phyloP scores from a whole-genome alignment of 1,284 basidiomycete species.

The Tremellales sp. region DNA sequence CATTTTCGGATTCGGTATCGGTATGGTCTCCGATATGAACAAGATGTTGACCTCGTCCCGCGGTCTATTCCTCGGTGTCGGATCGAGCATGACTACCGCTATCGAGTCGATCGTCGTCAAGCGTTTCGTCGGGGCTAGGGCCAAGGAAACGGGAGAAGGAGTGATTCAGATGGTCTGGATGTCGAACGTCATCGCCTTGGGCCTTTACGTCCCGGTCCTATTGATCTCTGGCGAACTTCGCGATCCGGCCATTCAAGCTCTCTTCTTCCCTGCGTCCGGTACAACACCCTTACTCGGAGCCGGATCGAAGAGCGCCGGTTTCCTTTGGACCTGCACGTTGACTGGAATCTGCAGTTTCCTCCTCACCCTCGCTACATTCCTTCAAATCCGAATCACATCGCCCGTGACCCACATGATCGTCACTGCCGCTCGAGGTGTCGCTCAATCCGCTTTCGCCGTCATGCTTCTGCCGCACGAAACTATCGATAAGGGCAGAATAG shows the following conservation, averaged over 20 bases:
- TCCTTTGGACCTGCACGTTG: background rate
- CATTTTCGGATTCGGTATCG: conserved; percentile 14
- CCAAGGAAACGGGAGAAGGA: conserved; percentile 2
- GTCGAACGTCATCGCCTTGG: conserved; percentile 6
- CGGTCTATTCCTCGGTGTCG: conserved; percentile 4
- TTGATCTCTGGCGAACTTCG: conserved; percentile 1
- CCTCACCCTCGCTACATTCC: conserved; percentile 21
- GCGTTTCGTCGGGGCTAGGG: conserved; percentile 2
- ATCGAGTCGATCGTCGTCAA: conserved; percentile 9
- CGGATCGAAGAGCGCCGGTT: background rate
- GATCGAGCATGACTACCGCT: conserved; percentile 8
- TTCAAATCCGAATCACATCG: conserved; percentile 27
- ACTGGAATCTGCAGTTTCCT: conserved; percentile 25
- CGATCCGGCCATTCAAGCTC: conserved; percentile 1
- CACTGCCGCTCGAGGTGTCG: conserved; percentile 16
- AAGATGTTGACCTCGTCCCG: conserved; percentile 2
- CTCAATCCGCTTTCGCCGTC: conserved; percentile 16
- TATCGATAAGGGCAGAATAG: background rate
- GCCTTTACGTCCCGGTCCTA: conserved; percentile 1
- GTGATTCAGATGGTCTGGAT: conserved; percentile 5
- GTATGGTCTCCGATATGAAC: conserved; percentile 13
- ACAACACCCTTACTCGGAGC: background rate
- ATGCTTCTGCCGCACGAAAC: conserved; percentile 3
- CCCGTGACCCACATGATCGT: conserved; percentile 32
- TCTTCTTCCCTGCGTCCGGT: background rate